Percentiles rank a stretch among this genome's conserved stretches.
phyloP scores from a whole-genome alignment of 2,329 filamentous ascomycete genomes.

The Penicillium glabrum region DNA sequence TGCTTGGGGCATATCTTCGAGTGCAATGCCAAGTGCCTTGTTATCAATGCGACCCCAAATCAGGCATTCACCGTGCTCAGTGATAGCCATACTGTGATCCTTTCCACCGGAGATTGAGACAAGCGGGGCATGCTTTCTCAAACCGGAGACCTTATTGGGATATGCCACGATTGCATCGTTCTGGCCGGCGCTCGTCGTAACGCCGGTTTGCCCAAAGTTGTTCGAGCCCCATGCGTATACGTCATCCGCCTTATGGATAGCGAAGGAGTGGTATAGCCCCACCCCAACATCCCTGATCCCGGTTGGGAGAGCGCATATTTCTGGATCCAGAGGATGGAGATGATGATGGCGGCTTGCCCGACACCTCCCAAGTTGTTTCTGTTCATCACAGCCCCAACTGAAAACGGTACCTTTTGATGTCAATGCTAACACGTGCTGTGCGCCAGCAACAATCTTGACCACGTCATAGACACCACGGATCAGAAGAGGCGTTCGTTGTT shows the following conservation, averaged over 20 bases:
- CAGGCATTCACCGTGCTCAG: background rate
- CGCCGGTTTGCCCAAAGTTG: background rate
- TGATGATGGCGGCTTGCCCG: background rate
- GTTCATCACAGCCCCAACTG: slow-evolving; percentile 2
- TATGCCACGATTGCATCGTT: background rate
- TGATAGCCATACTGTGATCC: slow-evolving; percentile 3
- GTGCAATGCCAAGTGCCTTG: slow-evolving; percentile 1
- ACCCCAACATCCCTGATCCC: background rate
- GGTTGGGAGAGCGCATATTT: background rate
- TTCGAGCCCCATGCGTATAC: slow-evolving; percentile 4
- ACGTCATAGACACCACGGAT: background rate
- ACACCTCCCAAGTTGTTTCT: slow-evolving; percentile 1
- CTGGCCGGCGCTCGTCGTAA: background rate
- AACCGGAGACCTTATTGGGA: background rate
- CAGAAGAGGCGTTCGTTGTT: background rate
- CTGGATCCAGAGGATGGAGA: background rate
- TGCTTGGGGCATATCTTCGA: background rate
- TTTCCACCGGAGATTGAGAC: background rate
- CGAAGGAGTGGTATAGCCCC: slow-evolving; percentile 2
- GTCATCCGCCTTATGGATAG: background rate
- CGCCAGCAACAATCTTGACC: background rate
- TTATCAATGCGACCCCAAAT: slow-evolving; percentile 4
- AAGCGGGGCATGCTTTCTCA: background rate
- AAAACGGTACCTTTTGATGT: background rate
- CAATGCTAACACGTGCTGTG: slow-evolving; percentile 1